Evolutionary conservation across 768 basidiomycete genomes (phyloP), one percentile per base, ranked within the genome.

Genomic region (Suillus americanus): DNA sequence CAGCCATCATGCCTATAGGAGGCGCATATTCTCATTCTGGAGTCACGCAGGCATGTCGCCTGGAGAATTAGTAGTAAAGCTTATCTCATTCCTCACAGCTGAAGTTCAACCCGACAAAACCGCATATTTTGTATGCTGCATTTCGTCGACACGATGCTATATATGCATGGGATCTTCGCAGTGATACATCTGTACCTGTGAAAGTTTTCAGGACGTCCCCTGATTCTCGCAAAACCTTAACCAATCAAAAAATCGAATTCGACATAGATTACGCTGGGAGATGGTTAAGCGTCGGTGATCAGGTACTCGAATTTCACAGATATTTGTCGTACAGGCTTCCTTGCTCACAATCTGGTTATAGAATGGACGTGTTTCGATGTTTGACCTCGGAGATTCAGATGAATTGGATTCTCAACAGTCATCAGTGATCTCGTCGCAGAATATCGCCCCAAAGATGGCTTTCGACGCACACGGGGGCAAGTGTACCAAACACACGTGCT

Each of bases 241-340:
- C 91, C 25, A 95, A 96, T 71, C 96, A 97, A 74, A 85, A 85
- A 66, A 78, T 89, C 30, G 74, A 78, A n/a, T 96, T 97, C 70
- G 92, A 92, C 68, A 72, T 96, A 0, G 93, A 96, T 70, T 62
- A 81, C 13, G 79, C 81, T 45, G 94, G 95, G 1, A 79, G 78
- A 54, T 87, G 83, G 76, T 69, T 96, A 43, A 82, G 81, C 30
- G 77, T 83, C 2, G 94, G 94, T 1, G 87, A 88, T 73, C 84
- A 89, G 80, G 93, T 89, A 60, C 46, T 33, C 16, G 12, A 12
- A 12, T 61, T 30, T 35, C 13, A 20, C 37, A 30, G 45, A 45
- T 25, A 1, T 46, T 1, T 0, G 23, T 6, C 43, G 2, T 46
- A 0, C 43, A 55, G 23, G 62, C 51, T 57, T 38, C 10, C 41